These are phyloP conservation scores for Kwoniella shivajii DNA, from an alignment of 1,284 basidiomycete genomes.

Conservation along the genomic window DNA sequence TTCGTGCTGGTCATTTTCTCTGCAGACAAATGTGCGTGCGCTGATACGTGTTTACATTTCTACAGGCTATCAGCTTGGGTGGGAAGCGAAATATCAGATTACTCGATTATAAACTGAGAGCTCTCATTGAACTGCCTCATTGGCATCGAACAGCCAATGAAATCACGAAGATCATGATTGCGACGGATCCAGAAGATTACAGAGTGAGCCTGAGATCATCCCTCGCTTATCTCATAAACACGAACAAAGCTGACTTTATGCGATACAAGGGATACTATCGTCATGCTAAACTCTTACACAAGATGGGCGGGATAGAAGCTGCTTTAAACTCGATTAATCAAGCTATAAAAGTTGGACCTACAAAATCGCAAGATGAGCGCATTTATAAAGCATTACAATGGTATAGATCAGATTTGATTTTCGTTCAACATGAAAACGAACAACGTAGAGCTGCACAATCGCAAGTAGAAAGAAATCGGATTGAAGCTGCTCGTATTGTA, in stretches of 20 bases:
- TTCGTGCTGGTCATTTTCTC: neutral
- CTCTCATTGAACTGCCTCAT: neutral
- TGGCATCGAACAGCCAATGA: conserved; percentile 20
- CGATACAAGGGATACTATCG: conserved; percentile 37
- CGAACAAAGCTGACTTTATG: neutral
- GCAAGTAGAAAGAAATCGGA: neutral
- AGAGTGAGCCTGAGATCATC: conserved; percentile 20
- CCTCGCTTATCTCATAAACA: neutral
- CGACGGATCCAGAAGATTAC: conserved; percentile 27
- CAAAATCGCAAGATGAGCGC: conserved; percentile 1
- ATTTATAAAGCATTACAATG: conserved; percentile 2
- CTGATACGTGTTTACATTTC: neutral
- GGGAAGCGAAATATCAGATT: neutral
- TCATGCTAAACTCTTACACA: conserved; percentile 25
- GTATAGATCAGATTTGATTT: conserved; percentile 12
- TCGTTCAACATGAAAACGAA: conserved; percentile 11
- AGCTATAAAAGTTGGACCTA: conserved; percentile 9
- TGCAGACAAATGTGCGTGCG: neutral
- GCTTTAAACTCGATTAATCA: conserved; percentile 4
- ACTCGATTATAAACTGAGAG: neutral
- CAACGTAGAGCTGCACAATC: conserved; percentile 2
- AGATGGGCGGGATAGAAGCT: conserved; percentile 12
- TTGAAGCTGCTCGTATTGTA: conserved; percentile 3
- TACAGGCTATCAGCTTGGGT: conserved; percentile 3
- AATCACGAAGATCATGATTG: conserved; percentile 25